These are phyloP conservation scores for Verticillium isaacii DNA, from an alignment of 2,329 filamentous ascomycete genomes.

Conservation along the genomic window DNA sequence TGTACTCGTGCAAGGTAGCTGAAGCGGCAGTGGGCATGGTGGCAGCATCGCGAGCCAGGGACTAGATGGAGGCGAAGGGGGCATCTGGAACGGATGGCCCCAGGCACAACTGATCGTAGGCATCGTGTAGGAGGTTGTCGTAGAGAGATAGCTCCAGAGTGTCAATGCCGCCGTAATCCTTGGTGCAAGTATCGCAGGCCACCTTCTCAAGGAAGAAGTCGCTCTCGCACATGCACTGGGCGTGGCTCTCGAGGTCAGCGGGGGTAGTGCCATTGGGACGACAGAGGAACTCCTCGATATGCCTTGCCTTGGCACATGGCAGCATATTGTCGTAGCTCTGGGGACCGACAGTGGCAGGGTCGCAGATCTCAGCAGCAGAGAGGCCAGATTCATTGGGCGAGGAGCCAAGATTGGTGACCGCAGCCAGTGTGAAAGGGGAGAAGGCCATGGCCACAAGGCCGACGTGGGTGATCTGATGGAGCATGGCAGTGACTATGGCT, in stretches of 20 bases:
- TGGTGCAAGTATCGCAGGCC: conserved; percentile 35
- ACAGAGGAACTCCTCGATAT: conserved; percentile 25
- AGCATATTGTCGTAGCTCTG: conserved; percentile 16
- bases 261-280: conserved; percentile 23
- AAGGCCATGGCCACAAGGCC: neutral
- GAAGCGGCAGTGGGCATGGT: conserved; percentile 22
- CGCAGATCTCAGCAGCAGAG: neutral
- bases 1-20: neutral
- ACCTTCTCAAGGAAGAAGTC: conserved; percentile 37
- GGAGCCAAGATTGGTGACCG: neutral
- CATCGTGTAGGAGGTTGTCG: conserved; percentile 26
- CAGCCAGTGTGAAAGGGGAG: neutral
- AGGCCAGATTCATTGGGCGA: neutral
- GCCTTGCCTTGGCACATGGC: conserved; percentile 26
- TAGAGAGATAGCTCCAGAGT: conserved; percentile 27
- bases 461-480: neutral
- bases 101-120: conserved; percentile 27
- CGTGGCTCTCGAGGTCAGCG: conserved; percentile 19
- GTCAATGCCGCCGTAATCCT: conserved; percentile 32
- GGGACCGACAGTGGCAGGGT: neutral
- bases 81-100: conserved; percentile 29
- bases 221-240: conserved; percentile 36
- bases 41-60: conserved; percentile 18
- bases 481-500: neutral
- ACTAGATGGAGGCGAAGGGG: conserved; percentile 27